phyloP scores from a whole-genome alignment of 2,329 filamentous ascomycete species.

The Fusarium illudens region DNA sequence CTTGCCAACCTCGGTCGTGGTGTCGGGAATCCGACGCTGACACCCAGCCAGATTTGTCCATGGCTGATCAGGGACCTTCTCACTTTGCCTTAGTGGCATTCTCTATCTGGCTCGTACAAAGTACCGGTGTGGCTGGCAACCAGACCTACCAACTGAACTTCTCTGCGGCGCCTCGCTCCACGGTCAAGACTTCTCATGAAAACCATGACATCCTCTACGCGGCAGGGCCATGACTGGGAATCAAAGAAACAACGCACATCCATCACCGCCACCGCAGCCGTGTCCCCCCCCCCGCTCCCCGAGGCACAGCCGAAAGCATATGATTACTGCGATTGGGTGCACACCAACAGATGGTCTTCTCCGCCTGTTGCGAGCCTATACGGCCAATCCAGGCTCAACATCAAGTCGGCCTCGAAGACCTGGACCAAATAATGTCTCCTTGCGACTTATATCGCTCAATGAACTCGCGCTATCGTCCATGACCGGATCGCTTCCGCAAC shows the following conservation, averaged over 20 bases:
- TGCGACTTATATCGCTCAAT: slow-evolving; percentile 17
- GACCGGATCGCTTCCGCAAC: slow-evolving; percentile 20
- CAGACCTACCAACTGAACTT: not conserved
- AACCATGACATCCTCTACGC: slow-evolving; percentile 3
- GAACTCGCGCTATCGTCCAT: slow-evolving; percentile 19
- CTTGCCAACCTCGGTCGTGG: slow-evolving; percentile 35
- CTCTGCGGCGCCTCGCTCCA: not conserved
- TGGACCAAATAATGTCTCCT: slow-evolving; percentile 8
- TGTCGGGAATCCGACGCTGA: slow-evolving; percentile 29
- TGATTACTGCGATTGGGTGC: slow-evolving; percentile 28
- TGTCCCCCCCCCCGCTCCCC: slow-evolving; percentile 23
- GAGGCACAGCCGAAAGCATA: slow-evolving; percentile 40
- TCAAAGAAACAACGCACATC: slow-evolving; percentile 33
- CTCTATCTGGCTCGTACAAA: slow-evolving; percentile 4
- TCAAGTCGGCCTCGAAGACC: slow-evolving; percentile 9
- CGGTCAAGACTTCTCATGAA: slow-evolving; percentile 10
- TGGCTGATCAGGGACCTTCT: slow-evolving; percentile 25
- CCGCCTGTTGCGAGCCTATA: slow-evolving; percentile 4
- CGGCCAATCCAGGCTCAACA: slow-evolving; percentile 18
- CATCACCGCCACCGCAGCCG: slow-evolving; percentile 24
- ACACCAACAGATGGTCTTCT: slow-evolving; percentile 9
- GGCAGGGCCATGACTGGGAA: slow-evolving; percentile 9
- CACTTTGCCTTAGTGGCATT: slow-evolving; percentile 29
- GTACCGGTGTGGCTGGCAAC: slow-evolving; percentile 5
- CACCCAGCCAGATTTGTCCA: not conserved